Conservation (phyloP, 2,329 filamentous ascomycete species). For the Aspergillus spinulosporus region DNA sequence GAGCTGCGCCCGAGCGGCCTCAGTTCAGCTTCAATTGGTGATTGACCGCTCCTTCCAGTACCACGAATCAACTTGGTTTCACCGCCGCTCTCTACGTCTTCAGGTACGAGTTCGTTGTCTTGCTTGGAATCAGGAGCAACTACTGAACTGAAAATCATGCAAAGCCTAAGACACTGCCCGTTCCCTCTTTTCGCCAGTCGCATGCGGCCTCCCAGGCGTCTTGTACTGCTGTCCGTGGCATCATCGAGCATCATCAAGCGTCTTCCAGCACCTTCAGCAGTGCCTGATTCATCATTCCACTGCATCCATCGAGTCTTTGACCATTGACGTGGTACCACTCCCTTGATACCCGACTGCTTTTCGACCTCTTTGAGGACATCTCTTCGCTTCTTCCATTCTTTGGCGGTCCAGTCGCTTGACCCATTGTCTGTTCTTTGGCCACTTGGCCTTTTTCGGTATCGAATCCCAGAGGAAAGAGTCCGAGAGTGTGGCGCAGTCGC, state of each 20-base stretch:
- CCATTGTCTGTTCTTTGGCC: conserved; percentile 8
- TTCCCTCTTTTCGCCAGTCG: conserved; percentile 2
- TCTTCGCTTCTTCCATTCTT: conserved; percentile 13
- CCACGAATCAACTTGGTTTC: conserved; percentile 10
- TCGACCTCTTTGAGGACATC: conserved; percentile 2
- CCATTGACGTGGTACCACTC: conserved; percentile 24
- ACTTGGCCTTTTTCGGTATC: conserved; percentile 1
- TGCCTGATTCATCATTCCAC: conserved; percentile 15
- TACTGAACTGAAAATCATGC: conserved; percentile 10
- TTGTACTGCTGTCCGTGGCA: not conserved
- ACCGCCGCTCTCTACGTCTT: conserved; percentile 17
- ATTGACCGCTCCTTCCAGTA: conserved; percentile 22
- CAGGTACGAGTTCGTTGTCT: conserved; percentile 10
- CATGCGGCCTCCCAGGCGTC: conserved; percentile 1
- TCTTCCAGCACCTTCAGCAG: conserved; percentile 11
- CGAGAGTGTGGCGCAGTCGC: conserved; percentile 20
- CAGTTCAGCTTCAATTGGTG: conserved; percentile 3
- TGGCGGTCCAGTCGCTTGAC: not conserved
- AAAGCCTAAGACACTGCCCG: conserved; percentile 3
- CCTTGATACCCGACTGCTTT: conserved; percentile 10
- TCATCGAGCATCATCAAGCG: conserved; percentile 16
- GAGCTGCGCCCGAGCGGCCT: not conserved
- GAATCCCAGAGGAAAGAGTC: not conserved
- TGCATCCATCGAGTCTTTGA: conserved; percentile 5
- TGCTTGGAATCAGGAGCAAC: not conserved